Evolutionary conservation across 1,284 basidiomycete genomes (phyloP), one percentile per base, ranked within the genome.

Genomic region (Athelia sp.): DNA sequence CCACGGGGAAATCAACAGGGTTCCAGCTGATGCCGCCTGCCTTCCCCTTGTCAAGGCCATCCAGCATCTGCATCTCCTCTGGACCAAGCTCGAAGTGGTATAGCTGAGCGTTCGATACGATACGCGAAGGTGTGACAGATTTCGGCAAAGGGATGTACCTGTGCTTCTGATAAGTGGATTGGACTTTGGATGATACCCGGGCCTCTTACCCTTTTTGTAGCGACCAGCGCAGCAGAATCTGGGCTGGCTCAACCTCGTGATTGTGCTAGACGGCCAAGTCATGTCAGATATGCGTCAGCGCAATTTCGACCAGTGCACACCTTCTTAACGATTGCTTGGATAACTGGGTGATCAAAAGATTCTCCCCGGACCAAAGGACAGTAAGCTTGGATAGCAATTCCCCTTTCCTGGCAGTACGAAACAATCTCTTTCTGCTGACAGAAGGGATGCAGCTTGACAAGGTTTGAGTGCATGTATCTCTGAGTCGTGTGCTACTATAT

Each of bases 381-480:
- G 61, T 91, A 91, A 0, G 89, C 91, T 64, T 94, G 76, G 4
- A 94, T 70, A 26, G 84, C 70, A 48, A 96, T 90, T 4, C 70
- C 72, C 54, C 91, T 70, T 45, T 76, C 63, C 21, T 68, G 60
- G 68, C 92, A 94, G 64, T 89, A 94, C 17, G 78, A 72, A 21
- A 91, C 89, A 50, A 94, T 90, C 8, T 82, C 77, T 40, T 72
- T 72, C 54, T 92, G 90, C 60, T 93, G 90, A 66, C 89, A 93
- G 56, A 87, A 82, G 0, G 92, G 91, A 60, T 93, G 90, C 6
- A 93, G 72, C 81, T 90, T 58, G 24, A 45, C n/a, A 49, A 47
- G 4, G 38, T n/a, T n/a, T n/a, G n/a, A n/a, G n/a, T n/a, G n/a
- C n/a, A n/a, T n/a, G n/a, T n/a, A n/a, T n/a, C n/a, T n/a, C n/a